A percentile compares a stretch with the other conserved stretches of the same genome.
These are phyloP conservation scores for Pythium aristosporum DNA, from an alignment of 352 stramenopile species.

Conservation along the genomic window DNA sequence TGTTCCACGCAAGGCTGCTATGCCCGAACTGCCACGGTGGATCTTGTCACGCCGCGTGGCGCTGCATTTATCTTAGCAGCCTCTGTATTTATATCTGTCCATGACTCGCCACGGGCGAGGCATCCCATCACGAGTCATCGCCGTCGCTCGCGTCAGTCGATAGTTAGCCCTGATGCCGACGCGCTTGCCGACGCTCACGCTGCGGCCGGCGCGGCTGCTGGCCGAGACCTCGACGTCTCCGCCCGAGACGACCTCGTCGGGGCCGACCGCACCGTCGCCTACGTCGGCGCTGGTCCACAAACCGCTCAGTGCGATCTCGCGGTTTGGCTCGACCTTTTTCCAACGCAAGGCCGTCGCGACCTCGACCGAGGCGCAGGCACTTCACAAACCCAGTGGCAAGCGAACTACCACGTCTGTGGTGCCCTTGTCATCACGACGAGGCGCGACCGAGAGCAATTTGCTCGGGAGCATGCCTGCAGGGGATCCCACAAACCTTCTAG, in stretches of 20 bases:
- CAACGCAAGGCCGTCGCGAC: slow-evolving; percentile 16
- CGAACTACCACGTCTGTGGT: no score
- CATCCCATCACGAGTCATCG: no score
- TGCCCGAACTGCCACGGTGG: no score
- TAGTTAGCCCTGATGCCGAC: slow-evolving; percentile 7
- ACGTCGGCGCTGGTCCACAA: slow-evolving; percentile 16
- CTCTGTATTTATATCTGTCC: no score
- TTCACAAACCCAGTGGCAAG: no score
- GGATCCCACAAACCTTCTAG: not conserved
- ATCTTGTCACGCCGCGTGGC: no score
- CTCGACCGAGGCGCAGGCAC: not conserved
- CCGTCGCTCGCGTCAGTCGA: no score
- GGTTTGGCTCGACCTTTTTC: slow-evolving; percentile 20
- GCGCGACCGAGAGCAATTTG: slow-evolving; percentile 12
- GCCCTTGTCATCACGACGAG: not conserved
- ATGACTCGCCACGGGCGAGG: no score
- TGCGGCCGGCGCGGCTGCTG: slow-evolving; percentile 4
- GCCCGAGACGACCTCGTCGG: not conserved
- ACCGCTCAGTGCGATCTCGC: slow-evolving; percentile 15
- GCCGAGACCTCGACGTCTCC: not conserved
- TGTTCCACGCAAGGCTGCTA: no score
- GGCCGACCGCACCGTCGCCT: not conserved
- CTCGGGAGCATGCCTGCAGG: slow-evolving; percentile 1
- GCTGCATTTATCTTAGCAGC: no score
- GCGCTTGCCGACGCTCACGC: slow-evolving; percentile 10